Evolutionary conservation across 1,139 yeast genomes (phyloP).

Genomic region (Pichia sp.): DNA sequence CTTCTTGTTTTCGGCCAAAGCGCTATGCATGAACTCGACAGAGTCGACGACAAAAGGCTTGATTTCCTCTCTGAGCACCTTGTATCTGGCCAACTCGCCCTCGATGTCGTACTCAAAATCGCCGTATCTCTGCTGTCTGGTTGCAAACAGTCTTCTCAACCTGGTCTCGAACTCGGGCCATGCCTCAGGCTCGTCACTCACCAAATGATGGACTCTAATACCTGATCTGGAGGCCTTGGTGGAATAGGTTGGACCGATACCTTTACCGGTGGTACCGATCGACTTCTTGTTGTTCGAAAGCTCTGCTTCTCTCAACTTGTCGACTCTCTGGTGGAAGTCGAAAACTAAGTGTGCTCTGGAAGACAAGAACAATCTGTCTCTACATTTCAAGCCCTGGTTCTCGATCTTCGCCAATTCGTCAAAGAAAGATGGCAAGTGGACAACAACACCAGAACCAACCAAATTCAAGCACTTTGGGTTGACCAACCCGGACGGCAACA

Average conservation of each 20-base stretch:
- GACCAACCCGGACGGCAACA: conserved; percentile 95
- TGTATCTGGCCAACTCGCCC: conserved; percentile 73
- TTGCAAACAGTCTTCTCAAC: conserved; percentile 69
- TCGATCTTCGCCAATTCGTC: conserved; percentile 79
- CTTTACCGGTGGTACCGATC: conserved; percentile 98
- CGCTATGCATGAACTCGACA: conserved; percentile 82
- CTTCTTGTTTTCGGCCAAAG: conserved; percentile 72
- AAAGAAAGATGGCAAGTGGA: conserved; percentile 91
- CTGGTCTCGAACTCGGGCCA: conserved; percentile 88
- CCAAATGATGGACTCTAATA: conserved; percentile 91
- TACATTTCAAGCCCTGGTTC: conserved; percentile 73
- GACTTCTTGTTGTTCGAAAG: conserved; percentile 80
- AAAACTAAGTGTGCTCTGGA: conserved; percentile 95
- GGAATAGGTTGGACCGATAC: conserved; percentile 97
- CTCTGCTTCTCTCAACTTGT: conserved; percentile 91
- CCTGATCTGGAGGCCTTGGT: conserved; percentile 98
- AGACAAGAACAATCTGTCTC: conserved; percentile 78
- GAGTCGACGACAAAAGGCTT: conserved; percentile 94
- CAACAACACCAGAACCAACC: conserved; percentile 94
- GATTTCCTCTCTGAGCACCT: conserved; percentile 64
- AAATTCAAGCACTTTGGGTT: conserved; percentile 86
- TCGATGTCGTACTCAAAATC: conserved; percentile 84
- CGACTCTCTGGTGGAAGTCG: conserved; percentile 96
- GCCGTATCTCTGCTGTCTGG: conserved; percentile 88
- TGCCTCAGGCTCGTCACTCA: conserved; percentile 81